Conservation (phyloP, 176 grass and related monocot genomes). For the Rhynchospora breviuscula region DNA sequence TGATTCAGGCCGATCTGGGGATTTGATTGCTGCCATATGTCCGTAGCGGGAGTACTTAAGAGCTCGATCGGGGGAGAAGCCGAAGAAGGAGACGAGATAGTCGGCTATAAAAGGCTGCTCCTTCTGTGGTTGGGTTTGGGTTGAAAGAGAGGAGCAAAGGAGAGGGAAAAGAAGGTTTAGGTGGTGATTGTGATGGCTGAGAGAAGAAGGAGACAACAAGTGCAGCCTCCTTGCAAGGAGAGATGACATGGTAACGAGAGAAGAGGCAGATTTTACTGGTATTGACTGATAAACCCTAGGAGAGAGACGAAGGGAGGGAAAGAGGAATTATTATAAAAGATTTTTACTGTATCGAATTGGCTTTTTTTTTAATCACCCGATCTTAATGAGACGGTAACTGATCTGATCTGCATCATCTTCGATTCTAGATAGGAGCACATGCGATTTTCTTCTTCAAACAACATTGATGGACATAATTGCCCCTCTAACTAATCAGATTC, state of each 20-base stretch:
- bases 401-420: no score
- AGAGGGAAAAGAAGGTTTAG: neutral
- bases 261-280: neutral
- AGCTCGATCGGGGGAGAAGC: neutral
- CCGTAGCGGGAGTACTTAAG: neutral
- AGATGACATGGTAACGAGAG: neutral
- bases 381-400: no score
- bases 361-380: no score
- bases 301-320: neutral
- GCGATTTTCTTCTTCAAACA: no score
- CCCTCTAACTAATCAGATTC: no score
- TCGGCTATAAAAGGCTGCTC: neutral
- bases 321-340: no score
- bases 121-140: neutral
- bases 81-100: conserved; percentile 2
- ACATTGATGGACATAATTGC: no score
- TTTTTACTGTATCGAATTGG: no score
- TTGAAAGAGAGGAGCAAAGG: neutral
- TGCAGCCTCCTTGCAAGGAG: neutral
- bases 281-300: neutral
- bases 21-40: neutral
- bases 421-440: no score
- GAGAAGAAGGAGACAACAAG: neutral
- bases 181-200: neutral
- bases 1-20: neutral